Percentiles rank a stretch among this genome's conserved stretches.
Evolutionary conservation across 306 rosid genomes (phyloP).

Genomic region (Crataegus laevigata): DNA sequence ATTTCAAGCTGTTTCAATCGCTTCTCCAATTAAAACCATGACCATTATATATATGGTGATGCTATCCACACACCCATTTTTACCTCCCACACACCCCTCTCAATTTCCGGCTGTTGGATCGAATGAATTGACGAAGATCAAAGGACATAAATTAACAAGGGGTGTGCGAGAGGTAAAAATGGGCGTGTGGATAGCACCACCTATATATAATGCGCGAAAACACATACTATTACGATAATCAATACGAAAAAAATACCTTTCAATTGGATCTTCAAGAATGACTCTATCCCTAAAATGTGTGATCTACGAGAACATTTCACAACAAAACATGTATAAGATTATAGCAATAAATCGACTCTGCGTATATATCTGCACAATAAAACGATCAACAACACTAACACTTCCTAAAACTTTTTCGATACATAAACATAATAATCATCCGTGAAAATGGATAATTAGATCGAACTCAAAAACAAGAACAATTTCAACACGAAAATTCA

Average conservation of each 20-base stretch:
- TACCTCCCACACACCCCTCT: too few relatives aligned
- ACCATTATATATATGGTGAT: too few relatives aligned
- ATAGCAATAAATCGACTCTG: not conserved
- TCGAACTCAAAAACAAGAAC: not conserved
- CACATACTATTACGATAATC: not conserved
- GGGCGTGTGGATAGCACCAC: too few relatives aligned
- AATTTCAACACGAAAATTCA: not conserved
- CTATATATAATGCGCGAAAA: not conserved
- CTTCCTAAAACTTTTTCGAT: not conserved
- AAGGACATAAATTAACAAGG: too few relatives aligned
- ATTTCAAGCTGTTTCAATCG: not conserved
- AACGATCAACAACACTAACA: not conserved
- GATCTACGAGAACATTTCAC: conserved; percentile 40
- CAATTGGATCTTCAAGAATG: conserved; percentile 82
- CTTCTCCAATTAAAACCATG: not conserved
- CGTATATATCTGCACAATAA: not conserved
- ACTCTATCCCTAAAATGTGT: conserved; percentile 79
- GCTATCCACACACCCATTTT: too few relatives aligned
- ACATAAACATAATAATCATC: not conserved
- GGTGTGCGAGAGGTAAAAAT: too few relatives aligned
- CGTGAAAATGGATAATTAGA: not conserved
- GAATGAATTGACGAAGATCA: too few relatives aligned
- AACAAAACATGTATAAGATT: conserved; percentile 7
- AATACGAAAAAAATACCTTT: conserved; percentile 50
- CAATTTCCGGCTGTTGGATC: too few relatives aligned